Conservation (phyloP, 1,139 yeast genomes). For the Geotrichum armillariae region DNA sequence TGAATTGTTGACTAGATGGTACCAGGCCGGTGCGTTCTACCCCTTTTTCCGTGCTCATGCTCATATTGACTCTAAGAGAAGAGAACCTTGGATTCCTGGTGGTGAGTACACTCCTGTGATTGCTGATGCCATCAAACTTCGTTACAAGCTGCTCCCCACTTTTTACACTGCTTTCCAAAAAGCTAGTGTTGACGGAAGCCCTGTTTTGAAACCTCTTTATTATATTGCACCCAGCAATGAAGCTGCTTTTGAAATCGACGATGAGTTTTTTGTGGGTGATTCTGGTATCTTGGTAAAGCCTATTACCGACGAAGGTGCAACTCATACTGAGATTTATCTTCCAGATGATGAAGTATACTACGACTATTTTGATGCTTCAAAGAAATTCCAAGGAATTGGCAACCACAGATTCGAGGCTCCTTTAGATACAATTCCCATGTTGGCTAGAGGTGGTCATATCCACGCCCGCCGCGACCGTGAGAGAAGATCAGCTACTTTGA, state of each 20-base stretch:
- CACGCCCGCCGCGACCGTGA: constrained; percentile 66
- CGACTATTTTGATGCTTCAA: constrained; percentile 54
- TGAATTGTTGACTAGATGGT: constrained; percentile 88
- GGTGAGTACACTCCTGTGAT: constrained; percentile 71
- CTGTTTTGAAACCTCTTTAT: constrained; percentile 75
- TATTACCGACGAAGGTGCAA: constrained; percentile 58
- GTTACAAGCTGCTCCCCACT: constrained; percentile 77
- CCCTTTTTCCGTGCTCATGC: constrained; percentile 98
- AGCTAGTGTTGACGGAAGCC: constrained; percentile 60
- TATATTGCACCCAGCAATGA: constrained; percentile 59
- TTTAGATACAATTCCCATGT: constrained; percentile 67
- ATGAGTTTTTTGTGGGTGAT: constrained; percentile 77
- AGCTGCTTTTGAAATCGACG: constrained; percentile 63
- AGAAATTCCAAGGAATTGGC: constrained; percentile 42
- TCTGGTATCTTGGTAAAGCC: constrained; percentile 82
- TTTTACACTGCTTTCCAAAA: constrained; percentile 80
- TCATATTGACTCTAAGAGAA: constrained; percentile 85
- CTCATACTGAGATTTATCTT: constrained; percentile 50
- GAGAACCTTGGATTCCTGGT: constrained; percentile 89
- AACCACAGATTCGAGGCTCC: constrained; percentile 48
- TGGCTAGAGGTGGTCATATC: constrained; percentile 76
- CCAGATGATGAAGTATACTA: constrained; percentile 60
- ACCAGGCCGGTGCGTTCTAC: constrained; percentile 92
- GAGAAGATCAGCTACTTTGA: constrained; percentile 76
- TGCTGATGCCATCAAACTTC: constrained; percentile 65